Evolutionary conservation across 768 basidiomycete species (phyloP).

Genomic region (Cystofilobasidium ferigula): DNA sequence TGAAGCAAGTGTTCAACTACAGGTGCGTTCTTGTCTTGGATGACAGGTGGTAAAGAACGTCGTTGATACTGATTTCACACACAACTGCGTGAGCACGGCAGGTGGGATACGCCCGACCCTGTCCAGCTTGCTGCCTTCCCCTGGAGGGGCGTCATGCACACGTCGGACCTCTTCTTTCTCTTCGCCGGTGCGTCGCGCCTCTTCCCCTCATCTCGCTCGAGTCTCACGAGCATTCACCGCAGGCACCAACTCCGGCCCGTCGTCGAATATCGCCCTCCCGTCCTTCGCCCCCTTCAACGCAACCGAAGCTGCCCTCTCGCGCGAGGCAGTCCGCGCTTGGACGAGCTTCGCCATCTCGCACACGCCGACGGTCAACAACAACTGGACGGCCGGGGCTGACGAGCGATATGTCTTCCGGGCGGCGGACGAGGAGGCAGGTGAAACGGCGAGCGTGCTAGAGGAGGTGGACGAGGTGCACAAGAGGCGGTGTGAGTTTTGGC

Average conservation of each 20-base stretch:
- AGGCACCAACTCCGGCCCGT: constrained; percentile 44
- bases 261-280: constrained; percentile 38
- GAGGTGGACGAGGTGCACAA: not conserved
- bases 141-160: constrained; percentile 28
- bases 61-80: too few species aligned
- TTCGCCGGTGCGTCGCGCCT: constrained; percentile 28
- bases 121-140: constrained; percentile 27
- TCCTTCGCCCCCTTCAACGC: constrained; percentile 25
- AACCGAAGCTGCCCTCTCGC: constrained; percentile 41
- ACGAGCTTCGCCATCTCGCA: constrained; percentile 40
- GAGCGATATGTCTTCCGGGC: not conserved
- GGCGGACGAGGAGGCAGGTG: not conserved
- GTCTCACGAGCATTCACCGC: constrained; percentile 39
- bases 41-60: too few species aligned
- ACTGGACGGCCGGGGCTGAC: not conserved
- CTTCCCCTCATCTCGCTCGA: constrained; percentile 32
- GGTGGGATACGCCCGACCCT: constrained; percentile 19
- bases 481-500: constrained; percentile 9
- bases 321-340: constrained; percentile 44
- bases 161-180: constrained; percentile 28
- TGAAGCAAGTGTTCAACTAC: constrained; percentile 24
- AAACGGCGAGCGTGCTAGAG: not conserved
- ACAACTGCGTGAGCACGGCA: too few species aligned
- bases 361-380: not conserved
- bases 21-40: not conserved